Conservation (phyloP, 495 filamentous ascomycete species). For the Penicillium taxi region DNA sequence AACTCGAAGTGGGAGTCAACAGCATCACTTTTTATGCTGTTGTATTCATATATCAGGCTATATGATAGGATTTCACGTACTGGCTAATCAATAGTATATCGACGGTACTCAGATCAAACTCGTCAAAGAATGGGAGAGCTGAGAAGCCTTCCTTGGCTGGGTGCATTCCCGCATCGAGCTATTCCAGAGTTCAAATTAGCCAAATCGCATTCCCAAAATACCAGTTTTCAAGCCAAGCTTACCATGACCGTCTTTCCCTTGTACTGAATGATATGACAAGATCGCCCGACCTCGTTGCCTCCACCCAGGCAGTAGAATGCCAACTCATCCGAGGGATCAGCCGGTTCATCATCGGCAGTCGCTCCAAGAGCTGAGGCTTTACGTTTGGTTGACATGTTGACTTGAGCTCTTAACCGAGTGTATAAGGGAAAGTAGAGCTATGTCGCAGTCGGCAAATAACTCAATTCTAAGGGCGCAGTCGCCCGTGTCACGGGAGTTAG, state of each 20-base stretch:
- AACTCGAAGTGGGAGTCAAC: no score
- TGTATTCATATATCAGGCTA: no score
- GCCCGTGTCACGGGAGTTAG: constrained; percentile 3
- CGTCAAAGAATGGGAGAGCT: constrained; percentile 92
- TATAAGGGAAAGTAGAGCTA: no score
- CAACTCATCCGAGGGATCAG: constrained; percentile 77
- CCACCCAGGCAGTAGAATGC: constrained; percentile 90
- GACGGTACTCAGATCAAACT: constrained; percentile 94
- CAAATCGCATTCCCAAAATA: background rate
- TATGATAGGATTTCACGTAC: constrained; percentile 61
- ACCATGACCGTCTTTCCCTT: constrained; percentile 99
- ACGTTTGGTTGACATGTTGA: constrained; percentile 64
- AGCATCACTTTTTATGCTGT: no score
- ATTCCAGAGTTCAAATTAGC: background rate
- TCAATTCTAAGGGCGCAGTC: constrained; percentile 4
- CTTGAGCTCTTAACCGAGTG: no score
- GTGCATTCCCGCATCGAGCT: constrained; percentile 93
- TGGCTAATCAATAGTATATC: constrained; percentile 96
- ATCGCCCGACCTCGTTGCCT: constrained; percentile 93
- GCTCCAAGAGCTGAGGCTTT: constrained; percentile 61
- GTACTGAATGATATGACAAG: constrained; percentile 97
- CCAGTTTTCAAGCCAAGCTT: constrained; percentile 26
- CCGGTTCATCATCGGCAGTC: constrained; percentile 54
- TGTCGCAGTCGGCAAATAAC: background rate
- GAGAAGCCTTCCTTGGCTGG: constrained; percentile 95